Conservation (phyloP, 2,329 filamentous ascomycete species). For the Colletotrichum plurivorum region DNA sequence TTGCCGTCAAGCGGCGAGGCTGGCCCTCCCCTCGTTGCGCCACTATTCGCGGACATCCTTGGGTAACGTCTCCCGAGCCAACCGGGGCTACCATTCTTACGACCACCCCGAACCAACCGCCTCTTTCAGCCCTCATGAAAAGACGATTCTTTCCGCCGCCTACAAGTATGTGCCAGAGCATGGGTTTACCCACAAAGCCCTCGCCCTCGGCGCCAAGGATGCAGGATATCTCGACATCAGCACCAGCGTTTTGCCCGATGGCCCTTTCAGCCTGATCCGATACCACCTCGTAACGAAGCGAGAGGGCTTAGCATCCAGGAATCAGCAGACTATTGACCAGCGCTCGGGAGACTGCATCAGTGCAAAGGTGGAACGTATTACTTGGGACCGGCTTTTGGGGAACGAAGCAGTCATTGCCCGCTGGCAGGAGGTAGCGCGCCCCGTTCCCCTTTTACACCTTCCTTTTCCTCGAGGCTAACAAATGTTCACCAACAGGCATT, state of each 20-base stretch:
- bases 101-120: conserved; percentile 73
- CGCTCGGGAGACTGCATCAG: conserved; percentile 59
- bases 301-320: conserved; percentile 65
- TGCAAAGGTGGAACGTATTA: conserved; percentile 77
- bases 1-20: conserved; percentile 15
- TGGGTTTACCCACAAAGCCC: conserved; percentile 83
- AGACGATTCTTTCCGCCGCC: conserved; percentile 84
- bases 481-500: conserved; percentile 72
- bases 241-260: conserved; percentile 83
- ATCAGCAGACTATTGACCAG: conserved; percentile 53
- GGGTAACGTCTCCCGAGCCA: not conserved
- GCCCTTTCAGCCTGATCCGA: conserved; percentile 84
- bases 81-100: conserved; percentile 78
- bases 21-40: conserved; percentile 13
- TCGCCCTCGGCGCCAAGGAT: conserved; percentile 85
- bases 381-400: conserved; percentile 82
- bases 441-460: not conserved
- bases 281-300: conserved; percentile 82
- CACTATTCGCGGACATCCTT: conserved; percentile 2
- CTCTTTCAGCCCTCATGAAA: conserved; percentile 78
- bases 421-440: conserved; percentile 83
- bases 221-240: conserved; percentile 90
- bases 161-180: conserved; percentile 82
- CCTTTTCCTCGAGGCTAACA: conserved; percentile 2
- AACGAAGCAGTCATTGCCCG: conserved; percentile 81